A percentile compares a stretch with the other conserved stretches of the same genome.
Evolutionary conservation across 768 basidiomycete species (phyloP).

Genomic region (Tricholoma furcatifolium): DNA sequence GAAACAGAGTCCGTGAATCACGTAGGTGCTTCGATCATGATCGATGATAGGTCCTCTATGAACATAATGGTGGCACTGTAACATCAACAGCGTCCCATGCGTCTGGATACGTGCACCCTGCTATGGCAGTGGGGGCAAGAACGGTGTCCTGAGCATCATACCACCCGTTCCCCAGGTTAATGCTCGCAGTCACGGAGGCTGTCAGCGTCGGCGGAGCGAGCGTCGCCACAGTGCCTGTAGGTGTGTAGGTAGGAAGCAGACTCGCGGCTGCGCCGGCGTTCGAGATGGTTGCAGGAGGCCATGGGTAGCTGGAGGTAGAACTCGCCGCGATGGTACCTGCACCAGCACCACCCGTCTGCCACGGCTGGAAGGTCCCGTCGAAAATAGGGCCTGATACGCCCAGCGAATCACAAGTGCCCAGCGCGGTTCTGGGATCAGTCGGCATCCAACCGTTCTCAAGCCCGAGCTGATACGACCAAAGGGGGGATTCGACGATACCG

Average conservation of each 20-base stretch:
- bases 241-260: conserved; percentile 63
- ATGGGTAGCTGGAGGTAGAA: conserved; percentile 42
- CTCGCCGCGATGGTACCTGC: conserved; percentile 48
- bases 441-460: conserved; percentile 46
- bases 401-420: conserved; percentile 57
- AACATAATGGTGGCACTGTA: conserved; percentile 30
- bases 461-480: conserved; percentile 51
- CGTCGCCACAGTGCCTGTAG: conserved; percentile 60
- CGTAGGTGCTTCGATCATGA: background rate
- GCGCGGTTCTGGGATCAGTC: conserved; percentile 49
- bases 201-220: conserved; percentile 47
- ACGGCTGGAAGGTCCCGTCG: conserved; percentile 50
- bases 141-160: conserved; percentile 47
- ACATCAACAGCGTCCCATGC: conserved; percentile 36
- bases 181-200: conserved; percentile 33
- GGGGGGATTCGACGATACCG: conserved; percentile 40
- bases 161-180: conserved; percentile 55
- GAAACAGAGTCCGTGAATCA: conserved; percentile 9
- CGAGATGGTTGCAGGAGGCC: conserved; percentile 63
- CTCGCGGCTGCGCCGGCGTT: conserved; percentile 34
- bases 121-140: conserved; percentile 44
- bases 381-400: conserved; percentile 39
- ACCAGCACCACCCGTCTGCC: conserved; percentile 68
- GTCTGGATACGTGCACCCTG: conserved; percentile 59
- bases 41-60: conserved; percentile 3